Percentiles rank a stretch among this genome's conserved stretches.
Conservation (phyloP, 305 asterid species). For the Fraxinus angustifolia region DNA sequence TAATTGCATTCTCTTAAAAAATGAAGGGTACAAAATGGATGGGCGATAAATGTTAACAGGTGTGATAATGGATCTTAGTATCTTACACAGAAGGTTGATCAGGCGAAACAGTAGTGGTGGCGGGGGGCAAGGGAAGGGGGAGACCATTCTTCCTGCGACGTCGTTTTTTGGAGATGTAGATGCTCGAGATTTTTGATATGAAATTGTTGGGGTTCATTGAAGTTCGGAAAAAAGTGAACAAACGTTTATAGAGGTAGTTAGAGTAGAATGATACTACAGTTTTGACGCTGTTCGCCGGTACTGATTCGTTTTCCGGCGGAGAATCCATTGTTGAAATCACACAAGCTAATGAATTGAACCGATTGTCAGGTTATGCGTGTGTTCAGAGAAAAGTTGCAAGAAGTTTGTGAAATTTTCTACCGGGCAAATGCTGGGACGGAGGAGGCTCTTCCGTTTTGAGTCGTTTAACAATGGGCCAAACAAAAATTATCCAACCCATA, state of each 20-base stretch:
- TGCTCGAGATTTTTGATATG: constrained; percentile 35
- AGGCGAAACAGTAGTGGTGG: constrained; percentile 35
- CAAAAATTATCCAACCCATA: neutral
- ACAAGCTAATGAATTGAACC: neutral
- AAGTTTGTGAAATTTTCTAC: neutral
- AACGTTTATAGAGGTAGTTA: constrained; percentile 42
- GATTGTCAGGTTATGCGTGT: neutral
- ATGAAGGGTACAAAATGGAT: neutral
- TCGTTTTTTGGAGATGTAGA: constrained; percentile 33
- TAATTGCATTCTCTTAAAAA: neutral
- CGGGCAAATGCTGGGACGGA: neutral
- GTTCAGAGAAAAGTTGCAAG: neutral
- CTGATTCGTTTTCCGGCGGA: constrained; percentile 31
- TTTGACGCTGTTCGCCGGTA: constrained; percentile 28
- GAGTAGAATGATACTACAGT: constrained; percentile 46
- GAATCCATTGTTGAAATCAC: constrained; percentile 32
- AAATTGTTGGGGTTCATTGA: constrained; percentile 33
- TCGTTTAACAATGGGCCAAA: neutral
- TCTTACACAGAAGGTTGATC: constrained; percentile 57
- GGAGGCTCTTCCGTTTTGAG: neutral
- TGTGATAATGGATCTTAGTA: neutral
- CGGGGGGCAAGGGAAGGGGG: constrained; percentile 75
- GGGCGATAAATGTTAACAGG: too few species aligned
- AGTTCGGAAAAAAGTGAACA: constrained; percentile 39
- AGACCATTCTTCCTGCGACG: constrained; percentile 67